These are phyloP conservation scores for Novakomyces olei DNA, from an alignment of 805 yeast species.

Conservation along the genomic window DNA sequence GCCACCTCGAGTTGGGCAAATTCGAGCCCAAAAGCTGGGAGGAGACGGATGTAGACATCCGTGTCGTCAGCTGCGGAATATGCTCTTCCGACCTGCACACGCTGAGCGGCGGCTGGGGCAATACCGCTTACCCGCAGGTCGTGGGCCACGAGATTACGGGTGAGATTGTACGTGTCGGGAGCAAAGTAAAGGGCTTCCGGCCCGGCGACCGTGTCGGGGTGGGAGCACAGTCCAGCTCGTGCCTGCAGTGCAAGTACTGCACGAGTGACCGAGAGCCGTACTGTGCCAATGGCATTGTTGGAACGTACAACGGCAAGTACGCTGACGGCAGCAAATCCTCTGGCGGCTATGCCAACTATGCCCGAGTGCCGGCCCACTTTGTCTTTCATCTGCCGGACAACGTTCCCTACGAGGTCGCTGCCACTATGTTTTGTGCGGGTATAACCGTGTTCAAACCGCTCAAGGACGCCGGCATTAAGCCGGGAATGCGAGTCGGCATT, in stretches of 20 bases:
- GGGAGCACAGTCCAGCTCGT: conserved; percentile 47
- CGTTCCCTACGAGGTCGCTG: conserved; percentile 31
- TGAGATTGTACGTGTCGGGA: conserved; percentile 24
- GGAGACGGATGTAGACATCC: conserved; percentile 10
- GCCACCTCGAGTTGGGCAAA: conserved; percentile 9
- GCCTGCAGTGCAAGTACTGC: conserved; percentile 40
- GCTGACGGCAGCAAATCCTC: conserved; percentile 9
- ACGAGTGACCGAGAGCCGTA: conserved; percentile 29
- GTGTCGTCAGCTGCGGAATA: conserved; percentile 16
- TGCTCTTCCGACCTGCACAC: conserved; percentile 41
- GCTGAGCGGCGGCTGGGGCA: conserved; percentile 31
- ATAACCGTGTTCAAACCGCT: conserved; percentile 51
- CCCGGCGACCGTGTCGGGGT: conserved; percentile 63
- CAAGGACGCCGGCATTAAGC: conserved; percentile 24
- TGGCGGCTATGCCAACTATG: conserved; percentile 51
- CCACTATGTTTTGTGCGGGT: conserved; percentile 63
- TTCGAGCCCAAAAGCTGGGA: conserved; percentile 9
- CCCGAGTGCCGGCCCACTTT: conserved; percentile 35
- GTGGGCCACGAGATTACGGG: conserved; percentile 30
- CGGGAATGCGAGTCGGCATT: conserved; percentile 33
- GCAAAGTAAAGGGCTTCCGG: conserved; percentile 26
- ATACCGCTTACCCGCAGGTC: conserved; percentile 16
- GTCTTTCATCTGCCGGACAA: conserved; percentile 41
- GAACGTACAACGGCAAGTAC: conserved; percentile 27
- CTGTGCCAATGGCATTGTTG: conserved; percentile 24